Conservation (phyloP, 148 eudicot species). For the Tetragonia tetragonoides region DNA sequence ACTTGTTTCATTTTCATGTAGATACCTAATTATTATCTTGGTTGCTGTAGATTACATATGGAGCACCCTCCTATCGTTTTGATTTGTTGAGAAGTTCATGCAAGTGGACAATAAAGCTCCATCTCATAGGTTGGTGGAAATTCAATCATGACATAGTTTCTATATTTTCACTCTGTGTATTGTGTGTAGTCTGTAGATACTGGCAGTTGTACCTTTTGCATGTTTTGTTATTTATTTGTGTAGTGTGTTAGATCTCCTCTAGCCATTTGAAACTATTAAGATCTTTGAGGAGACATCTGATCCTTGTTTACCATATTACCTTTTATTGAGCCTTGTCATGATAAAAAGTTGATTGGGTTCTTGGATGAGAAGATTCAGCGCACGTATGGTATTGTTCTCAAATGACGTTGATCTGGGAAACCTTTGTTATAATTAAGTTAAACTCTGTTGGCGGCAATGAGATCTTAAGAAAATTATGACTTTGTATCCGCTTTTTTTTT, state of each 20-base stretch:
- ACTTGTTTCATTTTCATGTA: not conserved
- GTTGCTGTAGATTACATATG: slow-evolving; percentile 74
- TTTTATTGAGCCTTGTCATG: not conserved
- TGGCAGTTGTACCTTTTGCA: not conserved
- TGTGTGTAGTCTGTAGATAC: not conserved
- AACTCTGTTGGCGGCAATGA: not conserved
- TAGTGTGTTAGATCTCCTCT: not conserved
- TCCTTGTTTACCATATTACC: not conserved
- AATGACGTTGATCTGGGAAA: not conserved
- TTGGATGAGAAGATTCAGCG: too few species aligned
- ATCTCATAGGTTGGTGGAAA: slow-evolving; percentile 61
- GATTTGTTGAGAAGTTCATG: slow-evolving; percentile 47
- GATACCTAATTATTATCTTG: slow-evolving; percentile 7
- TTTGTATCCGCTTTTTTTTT: not conserved
- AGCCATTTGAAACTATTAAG: not conserved
- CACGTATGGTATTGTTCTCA: too few species aligned
- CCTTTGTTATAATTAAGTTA: not conserved
- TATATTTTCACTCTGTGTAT: not conserved
- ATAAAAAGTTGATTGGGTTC: not conserved
- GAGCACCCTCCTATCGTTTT: slow-evolving; percentile 72
- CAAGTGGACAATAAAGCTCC: slow-evolving; percentile 71
- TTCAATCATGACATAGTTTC: not conserved
- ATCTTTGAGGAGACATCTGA: not conserved
- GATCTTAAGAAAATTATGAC: not conserved
- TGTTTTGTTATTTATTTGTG: not conserved